Base-by-base conservation (phyloP, 2,329 filamentous ascomycete species). In the Xylariaceae sp. region DNA sequence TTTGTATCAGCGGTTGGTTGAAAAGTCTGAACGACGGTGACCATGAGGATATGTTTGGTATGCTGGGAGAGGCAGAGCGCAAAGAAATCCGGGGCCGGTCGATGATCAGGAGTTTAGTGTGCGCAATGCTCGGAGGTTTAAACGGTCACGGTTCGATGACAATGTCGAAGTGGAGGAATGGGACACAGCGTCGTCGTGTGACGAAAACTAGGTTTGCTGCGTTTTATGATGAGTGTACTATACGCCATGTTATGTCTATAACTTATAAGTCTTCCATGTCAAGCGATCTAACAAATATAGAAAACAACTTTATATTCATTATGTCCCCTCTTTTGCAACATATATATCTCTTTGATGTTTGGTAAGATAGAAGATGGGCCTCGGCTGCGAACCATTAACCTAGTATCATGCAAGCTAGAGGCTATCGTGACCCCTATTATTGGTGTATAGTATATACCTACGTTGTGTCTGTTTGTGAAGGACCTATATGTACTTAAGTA, bases 41-140 rank as follows among this genome's bases (percentile, higher is more conserved):
- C 53, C 41, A 63, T 26, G 58, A 57, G 51, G 51, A 48, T 41
- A 61, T 40, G 52, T 51, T 19, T 50, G 51, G 55, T 26, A 52
- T 37, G 46, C 18, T 48, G 29, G 57, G 47, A 49, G 50, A 54
- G 40, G 46, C 29, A 54, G 56, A 54, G 26, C 51, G n/a, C n/a
- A n/a, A n/a, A n/a, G n/a, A n/a, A n/a, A n/a, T n/a, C n/a, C n/a
- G n/a, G n/a, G n/a, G n/a, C n/a, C n/a, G n/a, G 20, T 51, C 29
- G 44, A 21, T 20, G 46, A 47, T 32, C 23, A 32, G 53, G 56
- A 56, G 44, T 61, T 50, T 59, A 54, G 50, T 16, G 48, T 59
- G 44, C 20, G 41, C 50, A 41, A 52, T 51, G 43, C 48, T 52
- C 48, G 32, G 48, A 44, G 54, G 29, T 42, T 47, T 40, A 26